Evolutionary conservation across 495 filamentous ascomycete species (phyloP).

Genomic region (Podospora pseudocomata): DNA sequence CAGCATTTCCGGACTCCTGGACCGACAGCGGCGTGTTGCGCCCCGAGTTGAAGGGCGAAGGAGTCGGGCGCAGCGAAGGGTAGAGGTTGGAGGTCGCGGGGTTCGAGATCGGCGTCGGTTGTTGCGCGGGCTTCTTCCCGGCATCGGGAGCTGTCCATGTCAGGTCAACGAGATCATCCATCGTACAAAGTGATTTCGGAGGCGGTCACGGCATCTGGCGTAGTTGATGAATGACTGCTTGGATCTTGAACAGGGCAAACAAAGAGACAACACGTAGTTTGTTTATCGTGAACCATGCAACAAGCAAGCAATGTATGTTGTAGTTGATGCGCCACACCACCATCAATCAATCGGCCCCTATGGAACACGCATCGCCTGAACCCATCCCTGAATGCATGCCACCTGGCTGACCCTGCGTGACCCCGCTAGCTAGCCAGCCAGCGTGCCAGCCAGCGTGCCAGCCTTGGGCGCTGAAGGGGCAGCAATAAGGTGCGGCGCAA

Average conservation of each 20-base stretch:
- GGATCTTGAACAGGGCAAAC: neutral
- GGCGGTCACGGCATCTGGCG: conserved; percentile 12
- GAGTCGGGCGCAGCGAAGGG: conserved; percentile 57
- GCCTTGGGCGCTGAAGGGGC: neutral
- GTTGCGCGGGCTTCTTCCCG: conserved; percentile 39
- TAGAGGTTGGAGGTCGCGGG: conserved; percentile 47
- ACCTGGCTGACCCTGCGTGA: neutral
- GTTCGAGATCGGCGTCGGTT: conserved; percentile 49
- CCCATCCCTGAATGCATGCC: neutral
- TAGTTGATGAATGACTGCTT: neutral
- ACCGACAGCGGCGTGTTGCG: conserved; percentile 64
- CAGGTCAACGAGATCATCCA: conserved; percentile 55
- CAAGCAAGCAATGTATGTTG: neutral
- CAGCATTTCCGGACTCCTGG: conserved; percentile 48
- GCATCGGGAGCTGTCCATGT: conserved; percentile 48
- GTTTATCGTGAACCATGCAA: neutral
- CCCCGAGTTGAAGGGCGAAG: conserved; percentile 58
- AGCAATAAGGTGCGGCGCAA: conserved; percentile 1
- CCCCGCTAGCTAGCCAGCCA: neutral
- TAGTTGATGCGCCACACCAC: neutral
- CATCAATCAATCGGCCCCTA: neutral
- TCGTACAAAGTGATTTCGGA: conserved; percentile 23
- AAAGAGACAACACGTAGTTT: conserved; percentile 1
- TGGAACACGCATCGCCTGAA: neutral
- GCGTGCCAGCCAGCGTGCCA: neutral